These are phyloP conservation scores for Rossbeevera mucosa DNA, from an alignment of 768 basidiomycete genomes.

Conservation along the genomic window DNA sequence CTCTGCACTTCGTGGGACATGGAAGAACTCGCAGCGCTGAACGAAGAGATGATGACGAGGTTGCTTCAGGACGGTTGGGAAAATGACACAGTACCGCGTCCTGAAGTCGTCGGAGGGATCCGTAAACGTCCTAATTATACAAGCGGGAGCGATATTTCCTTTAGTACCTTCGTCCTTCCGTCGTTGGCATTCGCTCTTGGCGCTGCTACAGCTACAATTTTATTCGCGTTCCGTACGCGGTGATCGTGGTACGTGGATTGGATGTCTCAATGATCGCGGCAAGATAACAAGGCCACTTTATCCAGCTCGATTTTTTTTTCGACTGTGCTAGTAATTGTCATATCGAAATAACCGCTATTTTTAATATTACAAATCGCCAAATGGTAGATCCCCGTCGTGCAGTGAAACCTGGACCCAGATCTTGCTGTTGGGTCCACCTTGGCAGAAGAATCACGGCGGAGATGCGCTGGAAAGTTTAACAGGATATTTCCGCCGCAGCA, in stretches of 20 bases:
- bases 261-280: neutral
- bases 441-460: neutral
- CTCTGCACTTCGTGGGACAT: constrained; percentile 84
- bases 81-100: constrained; percentile 44
- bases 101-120: constrained; percentile 38
- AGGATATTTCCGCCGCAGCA: neutral
- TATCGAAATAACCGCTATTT: neutral
- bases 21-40: constrained; percentile 70
- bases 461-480: neutral
- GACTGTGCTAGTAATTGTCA: neutral
- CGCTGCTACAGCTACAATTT: constrained; percentile 33
- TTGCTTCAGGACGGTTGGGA: constrained; percentile 89
- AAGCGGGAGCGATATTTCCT: neutral
- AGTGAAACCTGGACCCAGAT: neutral
- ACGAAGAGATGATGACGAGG: constrained; percentile 57
- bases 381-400: too few relatives aligned
- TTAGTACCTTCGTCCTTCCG: constrained; percentile 24
- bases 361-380: neutral
- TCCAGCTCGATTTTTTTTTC: neutral
- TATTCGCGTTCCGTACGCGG: constrained; percentile 30
- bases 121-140: constrained; percentile 7
- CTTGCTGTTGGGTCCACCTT: neutral
- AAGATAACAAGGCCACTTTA: constrained; percentile 3
- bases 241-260: constrained; percentile 20
- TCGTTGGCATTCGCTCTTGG: constrained; percentile 43